Conservation (phyloP, 768 basidiomycete genomes). For the Mycena crocata region DNA sequence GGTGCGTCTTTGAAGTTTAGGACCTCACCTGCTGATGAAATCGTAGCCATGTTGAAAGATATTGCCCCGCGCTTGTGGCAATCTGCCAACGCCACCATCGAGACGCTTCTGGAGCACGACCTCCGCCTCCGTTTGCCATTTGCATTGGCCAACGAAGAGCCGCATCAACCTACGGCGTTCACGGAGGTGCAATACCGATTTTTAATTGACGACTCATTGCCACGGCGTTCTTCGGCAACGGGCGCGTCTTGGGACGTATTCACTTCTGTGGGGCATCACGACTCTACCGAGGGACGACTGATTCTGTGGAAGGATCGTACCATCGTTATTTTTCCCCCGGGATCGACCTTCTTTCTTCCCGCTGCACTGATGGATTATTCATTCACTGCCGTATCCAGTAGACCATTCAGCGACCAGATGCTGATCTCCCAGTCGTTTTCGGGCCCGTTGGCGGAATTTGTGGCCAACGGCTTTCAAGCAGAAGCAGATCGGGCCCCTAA, state of each 20-base stretch:
- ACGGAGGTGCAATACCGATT: neutral
- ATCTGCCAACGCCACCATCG: neutral
- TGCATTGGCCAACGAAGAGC: neutral
- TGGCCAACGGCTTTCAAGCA: too few species aligned
- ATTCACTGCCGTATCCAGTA: neutral
- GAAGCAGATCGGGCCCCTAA: too few species aligned
- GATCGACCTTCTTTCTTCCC: neutral
- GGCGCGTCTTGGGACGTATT: neutral
- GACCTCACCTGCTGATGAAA: neutral
- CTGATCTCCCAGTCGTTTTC: neutral
- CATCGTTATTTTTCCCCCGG: neutral
- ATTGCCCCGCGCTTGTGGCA: neutral
- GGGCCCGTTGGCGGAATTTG: neutral
- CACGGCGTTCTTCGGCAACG: neutral
- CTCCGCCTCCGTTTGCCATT: neutral
- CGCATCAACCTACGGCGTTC: neutral
- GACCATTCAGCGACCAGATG: neutral
- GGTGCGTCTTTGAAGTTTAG: neutral
- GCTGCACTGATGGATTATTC: neutral
- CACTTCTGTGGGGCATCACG: neutral
- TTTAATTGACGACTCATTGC: neutral
- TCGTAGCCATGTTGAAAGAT: neutral
- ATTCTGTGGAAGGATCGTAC: neutral
- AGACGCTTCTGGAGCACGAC: neutral
- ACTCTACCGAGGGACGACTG: neutral